Evolutionary conservation across 2,329 filamentous ascomycete species (phyloP), one percentile per base, ranked within the genome.

Genomic region (Aspergillus novoparasiticus): DNA sequence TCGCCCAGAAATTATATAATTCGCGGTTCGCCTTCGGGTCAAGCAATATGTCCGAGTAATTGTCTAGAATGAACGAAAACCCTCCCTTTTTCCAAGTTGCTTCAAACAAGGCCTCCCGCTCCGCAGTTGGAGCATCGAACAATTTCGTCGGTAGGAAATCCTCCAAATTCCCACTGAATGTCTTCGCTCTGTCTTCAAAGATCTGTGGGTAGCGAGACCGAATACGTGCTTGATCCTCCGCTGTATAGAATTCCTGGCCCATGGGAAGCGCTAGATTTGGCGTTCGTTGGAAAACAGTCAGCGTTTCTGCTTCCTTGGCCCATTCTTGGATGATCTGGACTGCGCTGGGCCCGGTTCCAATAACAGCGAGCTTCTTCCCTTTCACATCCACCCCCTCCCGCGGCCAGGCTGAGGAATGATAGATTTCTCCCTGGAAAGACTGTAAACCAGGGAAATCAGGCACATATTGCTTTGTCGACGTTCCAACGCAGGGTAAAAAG

Each of bases 261-360:
- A 91, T 89, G 0, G 87, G 87, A 1, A 90, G 70, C 0, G 86
- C 85, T 4, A 89, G 75, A 66, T 90, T 91, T 0, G 89, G 88
- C 1, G 88, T 90, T 14, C 89, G 83, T 69, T 90, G 87, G 73
- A 90, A 78, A 0, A 77, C 73, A 4, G 76, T 82, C 21, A 91
- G 66, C 1, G 83, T 75, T 5, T 79, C 81, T 0, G 83, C 86
- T 12, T 80, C 72, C 2, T 83, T 83, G 1, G 83, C 85, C 74
- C 84, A 85, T 60, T 68, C 86, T 67, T 91, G 88, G 0, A 84
- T 77, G n/a, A 87, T 80, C 70, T 87, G 85, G 9, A 85, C 79
- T 1, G 81, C 85, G 8, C 82, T 83, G 43, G 84, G 83, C 1
- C 86, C 85, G 45, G 77, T 85, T 23, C 86, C 86, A 60, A 88